Base-by-base conservation (phyloP, 2,329 filamentous ascomycete species). In the Fusarium ambrosium region DNA sequence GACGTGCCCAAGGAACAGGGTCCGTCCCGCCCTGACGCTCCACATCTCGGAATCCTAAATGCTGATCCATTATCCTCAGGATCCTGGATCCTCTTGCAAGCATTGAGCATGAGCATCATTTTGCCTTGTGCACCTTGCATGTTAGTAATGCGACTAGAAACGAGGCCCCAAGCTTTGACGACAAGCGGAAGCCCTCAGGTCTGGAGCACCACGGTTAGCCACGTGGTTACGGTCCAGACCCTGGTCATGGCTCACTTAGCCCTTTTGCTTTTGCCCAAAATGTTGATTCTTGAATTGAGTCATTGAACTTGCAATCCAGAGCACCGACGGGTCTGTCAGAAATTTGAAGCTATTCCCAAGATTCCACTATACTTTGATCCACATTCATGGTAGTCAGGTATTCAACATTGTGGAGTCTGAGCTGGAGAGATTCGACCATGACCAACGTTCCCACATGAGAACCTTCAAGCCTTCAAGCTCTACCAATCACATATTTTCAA, bases 161-260 rank as follows among this genome's bases (percentile, higher is more conserved):
- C 62, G 56, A 59, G 37, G 41, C 20, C 32, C 22, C 16, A 10
- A 41, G 27, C 20, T 61, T 55, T 60, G 48, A 41, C 36, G 32
- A 62, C 48, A 55, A 27, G 53, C 43, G 32, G 48, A 55, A 56
- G 29, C 22, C 45, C 20, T 24, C 27, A 55, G 18, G 10, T 55
- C 48, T 32, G 37, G 29, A 43, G 53, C 59, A 67, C 55, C 37
- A 32, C 36, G 37, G 62, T 68, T 58, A 67, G 67, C 70, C 70
- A 72, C 70, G 70, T 72, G 70, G 70, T 63, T 51, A 29, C 13
- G 11, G 48, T 55, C 61, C 43, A 64, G 58, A 37, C 55, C 36
- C 51, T 22, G 24, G 62, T 18, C 29, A 58, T 58, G n/a, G 24
- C 45, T 34, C 22, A 58, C 29, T 22, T 24, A 29, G 37, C 24